Evolutionary conservation across 768 basidiomycete species (phyloP).

Genomic region (Leucosporidium yakuticum): DNA sequence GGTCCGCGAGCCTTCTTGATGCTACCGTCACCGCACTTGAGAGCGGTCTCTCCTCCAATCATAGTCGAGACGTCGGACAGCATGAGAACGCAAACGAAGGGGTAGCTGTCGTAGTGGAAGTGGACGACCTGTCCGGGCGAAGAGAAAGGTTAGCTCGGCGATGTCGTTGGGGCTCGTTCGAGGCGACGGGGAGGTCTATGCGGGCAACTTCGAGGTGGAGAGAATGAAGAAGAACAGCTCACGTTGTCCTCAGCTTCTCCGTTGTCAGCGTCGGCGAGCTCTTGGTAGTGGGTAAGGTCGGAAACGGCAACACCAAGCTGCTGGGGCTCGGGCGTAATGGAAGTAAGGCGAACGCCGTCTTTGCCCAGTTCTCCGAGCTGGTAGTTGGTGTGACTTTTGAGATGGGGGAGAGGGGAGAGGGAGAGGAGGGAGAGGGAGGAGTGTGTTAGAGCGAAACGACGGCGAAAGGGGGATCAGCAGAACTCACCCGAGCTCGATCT

Average conservation of each 20-base stretch:
- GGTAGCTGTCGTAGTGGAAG: slow-evolving; percentile 6
- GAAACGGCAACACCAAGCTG: not conserved
- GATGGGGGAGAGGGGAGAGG: not conserved
- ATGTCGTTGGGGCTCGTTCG: too few relatives aligned
- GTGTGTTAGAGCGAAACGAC: too few relatives aligned
- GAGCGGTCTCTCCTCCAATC: slow-evolving; percentile 26
- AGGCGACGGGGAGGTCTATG: too few relatives aligned
- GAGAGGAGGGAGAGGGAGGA: too few relatives aligned
- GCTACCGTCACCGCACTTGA: slow-evolving; percentile 22
- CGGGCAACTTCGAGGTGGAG: too few relatives aligned
- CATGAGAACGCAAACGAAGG: slow-evolving; percentile 27
- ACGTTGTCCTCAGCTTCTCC: not conserved
- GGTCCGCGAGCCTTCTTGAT: slow-evolving; percentile 21
- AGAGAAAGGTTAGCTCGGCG: too few relatives aligned
- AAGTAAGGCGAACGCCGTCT: not conserved
- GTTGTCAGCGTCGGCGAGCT: slow-evolving; percentile 2
- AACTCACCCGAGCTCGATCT: slow-evolving; percentile 14
- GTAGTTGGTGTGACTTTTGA: slow-evolving; percentile 6
- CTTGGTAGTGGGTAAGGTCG: not conserved
- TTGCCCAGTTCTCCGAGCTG: slow-evolving; percentile 7
- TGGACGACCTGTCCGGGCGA: too few relatives aligned
- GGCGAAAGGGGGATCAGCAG: too few relatives aligned
- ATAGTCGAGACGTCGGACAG: slow-evolving; percentile 14
- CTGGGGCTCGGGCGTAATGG: not conserved
- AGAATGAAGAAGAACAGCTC: not conserved